Evolutionary conservation across 176 grass and related monocot genomes (phyloP).

Genomic region (Oryza longistaminata): DNA sequence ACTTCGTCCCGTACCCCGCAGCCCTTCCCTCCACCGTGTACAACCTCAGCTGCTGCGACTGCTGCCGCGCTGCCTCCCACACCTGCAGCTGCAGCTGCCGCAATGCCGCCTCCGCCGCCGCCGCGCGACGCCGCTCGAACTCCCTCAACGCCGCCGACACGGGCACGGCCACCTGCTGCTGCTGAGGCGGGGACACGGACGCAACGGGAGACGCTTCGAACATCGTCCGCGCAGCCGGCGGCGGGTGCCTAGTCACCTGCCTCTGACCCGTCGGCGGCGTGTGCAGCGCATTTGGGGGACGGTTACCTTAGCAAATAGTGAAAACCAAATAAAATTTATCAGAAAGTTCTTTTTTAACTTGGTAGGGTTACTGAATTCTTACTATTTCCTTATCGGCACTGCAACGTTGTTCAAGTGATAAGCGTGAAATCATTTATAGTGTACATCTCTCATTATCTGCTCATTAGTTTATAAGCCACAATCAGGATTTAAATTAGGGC

Average conservation of each 20-base stretch:
- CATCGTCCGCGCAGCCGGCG: not conserved
- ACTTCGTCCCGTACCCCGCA: slow-evolving; percentile 61
- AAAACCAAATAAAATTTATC: too few relatives aligned
- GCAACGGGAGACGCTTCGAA: not conserved
- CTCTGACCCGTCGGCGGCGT: too few relatives aligned
- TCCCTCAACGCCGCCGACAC: slow-evolving; percentile 1
- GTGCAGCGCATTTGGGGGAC: too few relatives aligned
- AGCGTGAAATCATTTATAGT: too few relatives aligned
- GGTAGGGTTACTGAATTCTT: too few relatives aligned
- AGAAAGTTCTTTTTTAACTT: too few relatives aligned
- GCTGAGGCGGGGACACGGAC: slow-evolving; percentile 2
- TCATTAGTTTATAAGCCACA: too few relatives aligned
- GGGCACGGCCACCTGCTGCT: slow-evolving; percentile 22
- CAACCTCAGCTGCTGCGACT: slow-evolving; percentile 36
- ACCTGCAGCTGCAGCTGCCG: slow-evolving; percentile 24
- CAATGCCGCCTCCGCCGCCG: not conserved
- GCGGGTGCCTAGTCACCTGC: not conserved
- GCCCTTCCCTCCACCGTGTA: slow-evolving; percentile 44
- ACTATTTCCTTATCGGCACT: too few relatives aligned
- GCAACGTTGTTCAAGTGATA: too few relatives aligned
- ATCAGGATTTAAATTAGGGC: too few relatives aligned
- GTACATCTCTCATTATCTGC: too few relatives aligned
- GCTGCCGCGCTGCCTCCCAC: not conserved
- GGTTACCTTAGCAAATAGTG: too few relatives aligned
- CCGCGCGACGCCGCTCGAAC: not conserved